Percentiles rank a stretch among this genome's conserved stretches.
phyloP scores from a whole-genome alignment of 2,329 filamentous ascomycete species.

The Epichloe coenophiala region DNA sequence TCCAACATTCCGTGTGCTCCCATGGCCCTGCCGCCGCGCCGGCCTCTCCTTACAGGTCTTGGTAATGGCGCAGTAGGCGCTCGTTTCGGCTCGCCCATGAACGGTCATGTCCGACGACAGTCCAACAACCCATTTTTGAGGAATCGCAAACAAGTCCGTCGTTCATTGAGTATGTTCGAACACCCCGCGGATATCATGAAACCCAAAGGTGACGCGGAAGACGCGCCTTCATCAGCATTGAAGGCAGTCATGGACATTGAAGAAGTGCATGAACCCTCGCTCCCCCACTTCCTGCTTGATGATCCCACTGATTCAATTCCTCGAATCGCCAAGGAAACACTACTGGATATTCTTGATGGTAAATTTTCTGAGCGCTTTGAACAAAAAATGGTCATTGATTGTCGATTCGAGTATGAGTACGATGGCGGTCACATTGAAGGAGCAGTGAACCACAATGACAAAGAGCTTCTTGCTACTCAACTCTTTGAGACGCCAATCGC shows the following conservation, averaged over 20 bases:
- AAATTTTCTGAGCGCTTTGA: constrained; percentile 65
- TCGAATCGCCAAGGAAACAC: constrained; percentile 67
- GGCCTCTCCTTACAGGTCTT: constrained; percentile 50
- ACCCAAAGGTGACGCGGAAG: constrained; percentile 49
- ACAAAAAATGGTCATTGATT: constrained; percentile 81
- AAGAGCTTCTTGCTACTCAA: constrained; percentile 67
- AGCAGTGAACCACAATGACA: constrained; percentile 94
- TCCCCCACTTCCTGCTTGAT: constrained; percentile 73
- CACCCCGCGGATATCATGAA: constrained; percentile 79
- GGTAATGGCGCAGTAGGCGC: constrained; percentile 33
- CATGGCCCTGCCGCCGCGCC: constrained; percentile 46
- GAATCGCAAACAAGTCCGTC: constrained; percentile 76
- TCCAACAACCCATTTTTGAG: constrained; percentile 61
- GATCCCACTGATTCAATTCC: constrained; percentile 78
- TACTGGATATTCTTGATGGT: constrained; percentile 79
- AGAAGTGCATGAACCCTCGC: constrained; percentile 54
- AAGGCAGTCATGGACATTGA: constrained; percentile 76
- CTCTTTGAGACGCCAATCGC: constrained; percentile 59
- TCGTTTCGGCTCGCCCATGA: constrained; percentile 63
- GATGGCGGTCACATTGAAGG: constrained; percentile 89
- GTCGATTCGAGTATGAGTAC: constrained; percentile 97
- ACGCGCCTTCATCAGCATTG: constrained; percentile 32
- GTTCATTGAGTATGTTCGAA: constrained; percentile 97
- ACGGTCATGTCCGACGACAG: constrained; percentile 55
- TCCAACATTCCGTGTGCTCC: constrained; percentile 44